Conservation (phyloP, 768 basidiomycete species). For the Cystoderma amianthinum region DNA sequence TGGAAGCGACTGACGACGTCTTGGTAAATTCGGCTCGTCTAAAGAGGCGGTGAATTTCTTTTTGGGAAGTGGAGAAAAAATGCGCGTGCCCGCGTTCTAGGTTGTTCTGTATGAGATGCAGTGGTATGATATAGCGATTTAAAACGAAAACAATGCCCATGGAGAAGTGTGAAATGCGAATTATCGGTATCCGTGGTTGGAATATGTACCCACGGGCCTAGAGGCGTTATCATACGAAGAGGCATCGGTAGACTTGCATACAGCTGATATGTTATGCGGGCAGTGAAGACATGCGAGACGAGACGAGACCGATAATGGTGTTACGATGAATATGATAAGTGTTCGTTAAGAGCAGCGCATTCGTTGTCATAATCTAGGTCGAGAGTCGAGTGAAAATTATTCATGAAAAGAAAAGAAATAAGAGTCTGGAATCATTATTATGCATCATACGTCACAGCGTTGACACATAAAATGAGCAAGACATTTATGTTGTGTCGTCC, state of each 20-base stretch:
- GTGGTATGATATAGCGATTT: constrained; percentile 4
- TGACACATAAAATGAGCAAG: background rate
- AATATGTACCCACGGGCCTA: background rate
- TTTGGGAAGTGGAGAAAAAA: background rate
- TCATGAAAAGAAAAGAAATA: no score
- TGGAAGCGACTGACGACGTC: constrained; percentile 2
- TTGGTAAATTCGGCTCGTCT: constrained; percentile 8
- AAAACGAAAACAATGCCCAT: constrained; percentile 12
- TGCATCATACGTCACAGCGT: constrained; percentile 1
- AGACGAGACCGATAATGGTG: constrained; percentile 39
- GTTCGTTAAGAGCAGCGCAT: constrained; percentile 57
- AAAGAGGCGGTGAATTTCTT: background rate
- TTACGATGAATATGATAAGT: constrained; percentile 6
- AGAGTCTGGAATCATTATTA: no score
- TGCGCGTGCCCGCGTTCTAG: constrained; percentile 8
- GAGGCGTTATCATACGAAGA: background rate
- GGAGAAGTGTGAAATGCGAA: constrained; percentile 46
- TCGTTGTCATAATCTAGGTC: constrained; percentile 23
- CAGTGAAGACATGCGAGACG: constrained; percentile 9
- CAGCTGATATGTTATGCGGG: background rate
- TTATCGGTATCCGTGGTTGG: background rate
- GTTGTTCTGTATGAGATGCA: constrained; percentile 7
- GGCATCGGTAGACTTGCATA: background rate
- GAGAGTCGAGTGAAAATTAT: constrained; percentile 16
- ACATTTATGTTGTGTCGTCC: background rate